Evolutionary conservation across 768 basidiomycete species (phyloP).

Genomic region (Gloeostereum incarnatum): DNA sequence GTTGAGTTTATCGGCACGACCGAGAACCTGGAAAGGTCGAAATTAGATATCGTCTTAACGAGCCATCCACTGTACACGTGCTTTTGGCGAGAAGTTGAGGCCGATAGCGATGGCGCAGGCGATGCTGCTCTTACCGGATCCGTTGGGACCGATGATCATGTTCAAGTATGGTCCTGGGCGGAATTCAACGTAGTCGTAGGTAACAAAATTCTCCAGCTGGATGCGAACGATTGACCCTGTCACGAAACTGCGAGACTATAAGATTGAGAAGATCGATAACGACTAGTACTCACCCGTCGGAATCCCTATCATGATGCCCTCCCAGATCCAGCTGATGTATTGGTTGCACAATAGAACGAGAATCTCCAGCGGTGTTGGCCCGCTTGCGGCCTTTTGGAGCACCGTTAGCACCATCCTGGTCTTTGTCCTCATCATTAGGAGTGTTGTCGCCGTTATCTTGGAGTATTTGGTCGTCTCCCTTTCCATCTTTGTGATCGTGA

Average conservation of each 20-base stretch:
- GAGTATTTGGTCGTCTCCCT: too few relatives aligned
- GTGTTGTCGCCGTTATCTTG: too few relatives aligned
- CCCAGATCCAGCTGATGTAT: constrained; percentile 2
- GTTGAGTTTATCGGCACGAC: constrained; percentile 69
- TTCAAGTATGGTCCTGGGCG: constrained; percentile 84
- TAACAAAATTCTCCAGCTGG: constrained; percentile 83
- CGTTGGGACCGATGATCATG: constrained; percentile 96
- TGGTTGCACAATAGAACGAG: constrained; percentile 25
- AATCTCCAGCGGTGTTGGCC: constrained; percentile 53
- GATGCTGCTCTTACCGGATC: constrained; percentile 92
- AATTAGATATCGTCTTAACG: neutral
- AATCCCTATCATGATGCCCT: constrained; percentile 47
- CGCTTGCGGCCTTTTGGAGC: constrained; percentile 60
- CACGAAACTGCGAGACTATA: constrained; percentile 62
- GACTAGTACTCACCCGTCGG: constrained; percentile 65
- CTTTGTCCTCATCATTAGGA: too few relatives aligned
- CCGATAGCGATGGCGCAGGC: constrained; percentile 87
- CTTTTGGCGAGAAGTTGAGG: constrained; percentile 36
- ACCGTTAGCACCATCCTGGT: too few relatives aligned
- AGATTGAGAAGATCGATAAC: neutral
- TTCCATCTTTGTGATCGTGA: too few relatives aligned
- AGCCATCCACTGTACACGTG: constrained; percentile 12
- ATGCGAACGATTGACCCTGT: constrained; percentile 92
- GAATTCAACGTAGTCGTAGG: constrained; percentile 91
- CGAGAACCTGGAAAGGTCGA: constrained; percentile 76